Conservation (phyloP, 768 basidiomycete genomes). For the Kwoniella pini region DNA sequence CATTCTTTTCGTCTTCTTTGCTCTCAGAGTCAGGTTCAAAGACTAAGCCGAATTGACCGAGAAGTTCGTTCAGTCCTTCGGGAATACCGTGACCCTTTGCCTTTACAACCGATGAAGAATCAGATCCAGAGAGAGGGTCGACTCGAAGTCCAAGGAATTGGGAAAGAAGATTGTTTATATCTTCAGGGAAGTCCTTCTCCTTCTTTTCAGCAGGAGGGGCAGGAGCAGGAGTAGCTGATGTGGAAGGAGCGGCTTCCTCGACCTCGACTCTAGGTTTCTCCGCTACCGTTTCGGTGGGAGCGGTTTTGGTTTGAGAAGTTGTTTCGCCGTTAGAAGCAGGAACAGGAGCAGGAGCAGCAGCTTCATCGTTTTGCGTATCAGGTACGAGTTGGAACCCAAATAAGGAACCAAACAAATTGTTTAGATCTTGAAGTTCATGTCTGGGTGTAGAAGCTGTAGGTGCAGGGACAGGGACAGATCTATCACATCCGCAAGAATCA, state of each 20-base stretch:
- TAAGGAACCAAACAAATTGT: slow-evolving; percentile 30
- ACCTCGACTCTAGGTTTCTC: too few relatives aligned
- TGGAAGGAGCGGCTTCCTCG: too few relatives aligned
- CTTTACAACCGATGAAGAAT: neutral
- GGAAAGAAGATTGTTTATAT: slow-evolving; percentile 44
- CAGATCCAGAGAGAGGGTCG: slow-evolving; percentile 27
- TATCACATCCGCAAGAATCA: slow-evolving; percentile 1
- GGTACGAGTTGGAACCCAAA: slow-evolving; percentile 36
- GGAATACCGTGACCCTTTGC: slow-evolving; percentile 21
- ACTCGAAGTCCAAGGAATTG: slow-evolving; percentile 46
- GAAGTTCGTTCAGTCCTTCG: slow-evolving; percentile 44
- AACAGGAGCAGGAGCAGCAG: too few relatives aligned
- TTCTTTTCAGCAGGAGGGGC: slow-evolving; percentile 1
- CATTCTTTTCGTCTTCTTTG: neutral
- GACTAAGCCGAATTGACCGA: slow-evolving; percentile 42
- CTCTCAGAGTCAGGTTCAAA: slow-evolving; percentile 32
- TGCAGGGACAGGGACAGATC: slow-evolving; percentile 15
- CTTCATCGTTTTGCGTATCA: slow-evolving; percentile 16
- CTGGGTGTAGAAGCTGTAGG: slow-evolving; percentile 4
- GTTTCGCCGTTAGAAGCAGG: neutral
- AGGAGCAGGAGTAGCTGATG: too few relatives aligned
- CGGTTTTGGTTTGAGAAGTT: slow-evolving; percentile 4
- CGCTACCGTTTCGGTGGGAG: slow-evolving; percentile 11
- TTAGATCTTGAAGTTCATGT: slow-evolving; percentile 25
- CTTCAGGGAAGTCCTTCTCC: slow-evolving; percentile 21